Evolutionary conservation across 257 asterid species (phyloP).

Genomic region (Solanum pimpinellifolium): DNA sequence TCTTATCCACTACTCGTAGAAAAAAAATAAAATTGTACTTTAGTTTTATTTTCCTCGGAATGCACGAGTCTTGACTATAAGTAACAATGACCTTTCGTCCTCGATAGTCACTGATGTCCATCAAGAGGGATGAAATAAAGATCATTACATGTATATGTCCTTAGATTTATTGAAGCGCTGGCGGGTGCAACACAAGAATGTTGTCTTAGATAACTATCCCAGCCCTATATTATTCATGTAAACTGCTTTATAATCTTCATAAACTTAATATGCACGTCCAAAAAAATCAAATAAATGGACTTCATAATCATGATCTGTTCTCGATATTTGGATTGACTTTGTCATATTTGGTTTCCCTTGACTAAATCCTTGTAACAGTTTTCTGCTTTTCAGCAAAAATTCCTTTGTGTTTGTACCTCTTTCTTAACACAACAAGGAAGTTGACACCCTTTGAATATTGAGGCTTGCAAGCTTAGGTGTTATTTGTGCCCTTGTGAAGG

Average conservation of each 20-base stretch:
- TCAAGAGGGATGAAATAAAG: not conserved
- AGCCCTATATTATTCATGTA: not conserved
- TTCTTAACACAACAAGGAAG: not conserved
- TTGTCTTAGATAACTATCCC: not conserved
- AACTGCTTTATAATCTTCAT: not conserved
- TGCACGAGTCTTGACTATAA: not conserved
- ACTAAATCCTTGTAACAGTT: not conserved
- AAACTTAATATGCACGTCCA: not conserved
- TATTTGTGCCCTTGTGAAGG: too few relatives aligned
- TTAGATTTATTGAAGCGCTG: not conserved
- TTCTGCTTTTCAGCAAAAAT: slow-evolving; percentile 18
- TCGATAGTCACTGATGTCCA: not conserved
- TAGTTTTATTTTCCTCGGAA: not conserved
- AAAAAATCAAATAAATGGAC: not conserved
- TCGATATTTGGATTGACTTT: not conserved
- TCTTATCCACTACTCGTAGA: too few relatives aligned
- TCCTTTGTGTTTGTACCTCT: slow-evolving; percentile 11
- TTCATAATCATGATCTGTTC: not conserved
- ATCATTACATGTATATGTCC: not conserved
- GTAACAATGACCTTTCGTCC: not conserved
- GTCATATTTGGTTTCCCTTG: not conserved
- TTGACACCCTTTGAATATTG: too few relatives aligned
- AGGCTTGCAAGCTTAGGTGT: too few relatives aligned
- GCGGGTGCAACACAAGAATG: not conserved
- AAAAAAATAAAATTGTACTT: not conserved